These are phyloP conservation scores for Peronospora tabacina DNA, from an alignment of 352 stramenopile genomes.

Conservation along the genomic window DNA sequence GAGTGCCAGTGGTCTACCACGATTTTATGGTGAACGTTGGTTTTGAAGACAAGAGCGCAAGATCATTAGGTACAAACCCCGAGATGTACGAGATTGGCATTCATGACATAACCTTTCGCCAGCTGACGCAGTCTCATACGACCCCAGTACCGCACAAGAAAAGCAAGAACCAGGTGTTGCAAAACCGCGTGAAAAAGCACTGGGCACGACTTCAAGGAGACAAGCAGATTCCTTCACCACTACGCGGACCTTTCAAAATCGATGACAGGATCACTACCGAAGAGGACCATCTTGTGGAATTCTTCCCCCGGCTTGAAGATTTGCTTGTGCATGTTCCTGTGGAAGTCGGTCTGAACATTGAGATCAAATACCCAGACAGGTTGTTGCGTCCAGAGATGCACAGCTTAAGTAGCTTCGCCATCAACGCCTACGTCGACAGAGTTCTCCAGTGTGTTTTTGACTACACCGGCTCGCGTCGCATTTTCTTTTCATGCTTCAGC, in stretches of 20 bases:
- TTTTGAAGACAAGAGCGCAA: constrained; percentile 48
- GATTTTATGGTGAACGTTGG: constrained; percentile 64
- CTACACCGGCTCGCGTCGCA: constrained; percentile 42
- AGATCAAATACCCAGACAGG: constrained; percentile 77
- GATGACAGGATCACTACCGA: constrained; percentile 11
- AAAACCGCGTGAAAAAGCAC: constrained; percentile 63
- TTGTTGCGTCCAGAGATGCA: constrained; percentile 37
- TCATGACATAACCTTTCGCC: constrained; percentile 55
- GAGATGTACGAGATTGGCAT: constrained; percentile 64
- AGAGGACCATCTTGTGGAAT: constrained; percentile 56
- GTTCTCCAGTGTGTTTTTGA: constrained; percentile 72
- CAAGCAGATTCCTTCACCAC: constrained; percentile 13
- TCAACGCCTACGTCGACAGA: constrained; percentile 67
- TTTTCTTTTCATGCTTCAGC: constrained; percentile 84
- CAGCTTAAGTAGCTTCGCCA: constrained; percentile 44
- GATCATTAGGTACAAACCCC: constrained; percentile 34
- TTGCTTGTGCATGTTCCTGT: constrained; percentile 66
- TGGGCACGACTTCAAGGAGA: constrained; percentile 39
- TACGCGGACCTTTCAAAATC: background rate
- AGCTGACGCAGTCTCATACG: constrained; percentile 48
- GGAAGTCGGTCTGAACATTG: constrained; percentile 67
- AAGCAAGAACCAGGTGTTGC: constrained; percentile 28
- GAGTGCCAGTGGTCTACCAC: constrained; percentile 70
- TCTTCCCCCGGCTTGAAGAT: constrained; percentile 61
- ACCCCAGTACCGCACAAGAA: constrained; percentile 31